Evolutionary conservation across 2,329 filamentous ascomycete genomes (phyloP).

Genomic region (Mariannaea elegans): DNA sequence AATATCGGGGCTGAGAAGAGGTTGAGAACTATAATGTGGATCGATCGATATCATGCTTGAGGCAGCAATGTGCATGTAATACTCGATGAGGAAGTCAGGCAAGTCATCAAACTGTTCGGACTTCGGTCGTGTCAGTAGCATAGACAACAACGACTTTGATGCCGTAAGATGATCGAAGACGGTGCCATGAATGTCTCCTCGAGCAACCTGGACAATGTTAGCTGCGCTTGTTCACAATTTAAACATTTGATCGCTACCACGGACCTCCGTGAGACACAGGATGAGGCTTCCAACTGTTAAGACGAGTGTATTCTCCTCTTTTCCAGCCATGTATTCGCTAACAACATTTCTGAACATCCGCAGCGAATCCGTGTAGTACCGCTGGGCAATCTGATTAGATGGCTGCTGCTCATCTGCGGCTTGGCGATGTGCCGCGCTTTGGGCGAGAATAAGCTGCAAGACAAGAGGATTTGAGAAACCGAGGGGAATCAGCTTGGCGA

Average conservation of each 20-base stretch:
- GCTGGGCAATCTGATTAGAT: slow-evolving; percentile 44
- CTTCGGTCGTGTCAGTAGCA: slow-evolving; percentile 46
- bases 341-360: slow-evolving; percentile 48
- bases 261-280: slow-evolving; percentile 57
- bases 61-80: slow-evolving; percentile 57
- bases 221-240: not conserved
- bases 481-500: slow-evolving; percentile 55
- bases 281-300: slow-evolving; percentile 55
- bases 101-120: slow-evolving; percentile 47
- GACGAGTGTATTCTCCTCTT: slow-evolving; percentile 48
- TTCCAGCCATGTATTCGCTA: slow-evolving; percentile 45
- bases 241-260: not conserved
- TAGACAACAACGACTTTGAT: slow-evolving; percentile 52
- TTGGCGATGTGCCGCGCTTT: slow-evolving; percentile 52
- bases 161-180: slow-evolving; percentile 57
- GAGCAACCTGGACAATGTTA: slow-evolving; percentile 42
- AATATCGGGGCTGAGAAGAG: slow-evolving; percentile 44
- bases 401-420: slow-evolving; percentile 40
- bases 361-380: slow-evolving; percentile 49
- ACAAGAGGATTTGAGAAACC: slow-evolving; percentile 56
- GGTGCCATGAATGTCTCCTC: slow-evolving; percentile 56
- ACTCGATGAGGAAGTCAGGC: slow-evolving; percentile 57
- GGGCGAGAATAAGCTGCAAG: slow-evolving; percentile 56
- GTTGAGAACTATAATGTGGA: slow-evolving; percentile 40
- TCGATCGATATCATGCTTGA: slow-evolving; percentile 58